Evolutionary conservation across 106 monocot genomes (phyloP), one percentile per base, ranked within the genome.

Genomic region (Acorus calamus): DNA sequence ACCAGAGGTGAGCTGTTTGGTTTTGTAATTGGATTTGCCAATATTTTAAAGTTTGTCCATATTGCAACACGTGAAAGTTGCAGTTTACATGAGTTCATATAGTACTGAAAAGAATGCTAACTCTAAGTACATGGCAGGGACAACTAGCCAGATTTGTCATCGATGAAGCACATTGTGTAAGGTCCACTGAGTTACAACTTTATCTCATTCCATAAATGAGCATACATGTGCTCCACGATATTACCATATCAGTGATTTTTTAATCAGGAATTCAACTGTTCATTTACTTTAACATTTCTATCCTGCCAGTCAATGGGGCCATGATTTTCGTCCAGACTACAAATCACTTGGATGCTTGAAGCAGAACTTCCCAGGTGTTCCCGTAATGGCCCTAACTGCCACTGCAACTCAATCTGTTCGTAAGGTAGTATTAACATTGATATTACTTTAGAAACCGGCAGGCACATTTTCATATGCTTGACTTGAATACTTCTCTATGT

Each of bases 311-410:
- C 96, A 96, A 71, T 96, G 96, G 91, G 96, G 91, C 9, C 91
- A 96, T 77, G 96, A 96, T 73, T 96, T 96, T 77, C 90, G 87
- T 48, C 96, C 96, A 53, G 96, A 96, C 14, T 96, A 96, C 53
- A 79, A 87, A 83, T 80, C 65, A 69, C 55, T 96, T 46, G 85
- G 91, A 56, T 87, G 84, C 58, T 80, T 91, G 45, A 91, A 85
- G 67, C 91, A 85, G 61, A 83, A 81, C 14, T 96, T 96, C 66
- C 82, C 87, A 56, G 14, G 48, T 11, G 83, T 91, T 57, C 78
- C 90, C 46, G 42, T 96, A 4, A 88, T 91, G 85, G 90, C 90
- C 50, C 79, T 96, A 66, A 96, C 96, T 79, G 96, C 96, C 71
- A 96, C 96, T 53, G 96, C 96, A 8, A 96, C 96, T 50, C 76